Conservation (phyloP, 306 rosid genomes). For the Fragaria ananassa region DNA sequence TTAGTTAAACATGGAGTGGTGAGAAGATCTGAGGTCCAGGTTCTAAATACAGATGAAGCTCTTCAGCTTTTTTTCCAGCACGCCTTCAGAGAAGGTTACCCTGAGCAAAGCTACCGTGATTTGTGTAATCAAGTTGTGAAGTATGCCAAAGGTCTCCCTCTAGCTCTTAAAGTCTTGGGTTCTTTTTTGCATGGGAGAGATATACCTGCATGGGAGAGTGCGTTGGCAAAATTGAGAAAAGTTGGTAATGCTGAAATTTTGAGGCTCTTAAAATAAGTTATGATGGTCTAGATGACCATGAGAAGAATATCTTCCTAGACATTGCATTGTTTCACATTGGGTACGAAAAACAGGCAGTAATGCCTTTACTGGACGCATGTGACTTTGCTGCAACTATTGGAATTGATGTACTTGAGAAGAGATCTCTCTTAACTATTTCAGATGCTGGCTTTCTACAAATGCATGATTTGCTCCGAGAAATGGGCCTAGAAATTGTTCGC, state of each 20-base stretch:
- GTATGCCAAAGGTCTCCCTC: not conserved
- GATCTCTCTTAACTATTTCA: not conserved
- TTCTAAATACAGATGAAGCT: not conserved
- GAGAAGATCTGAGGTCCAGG: not conserved
- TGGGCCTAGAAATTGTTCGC: conserved; percentile 13
- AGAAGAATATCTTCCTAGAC: not conserved
- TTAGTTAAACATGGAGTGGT: not conserved
- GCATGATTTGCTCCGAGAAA: conserved; percentile 24
- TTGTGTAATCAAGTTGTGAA: not conserved
- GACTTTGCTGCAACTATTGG: not conserved
- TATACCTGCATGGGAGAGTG: not conserved
- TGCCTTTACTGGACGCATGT: not conserved
- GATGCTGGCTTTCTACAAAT: not conserved
- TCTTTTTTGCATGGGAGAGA: not conserved
- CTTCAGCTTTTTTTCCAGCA: not conserved
- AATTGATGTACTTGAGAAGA: not conserved
- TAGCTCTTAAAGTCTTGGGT: not conserved
- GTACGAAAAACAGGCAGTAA: not conserved
- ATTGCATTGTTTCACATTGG: conserved; percentile 5
- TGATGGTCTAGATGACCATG: not conserved
- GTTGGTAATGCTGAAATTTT: not conserved
- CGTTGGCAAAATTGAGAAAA: not conserved
- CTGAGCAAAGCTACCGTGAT: not conserved
- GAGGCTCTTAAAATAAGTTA: not conserved
- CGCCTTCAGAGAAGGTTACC: not conserved